Base-by-base conservation (phyloP, 2,329 filamentous ascomycete species). In the Sphaerulina vaccinii region DNA sequence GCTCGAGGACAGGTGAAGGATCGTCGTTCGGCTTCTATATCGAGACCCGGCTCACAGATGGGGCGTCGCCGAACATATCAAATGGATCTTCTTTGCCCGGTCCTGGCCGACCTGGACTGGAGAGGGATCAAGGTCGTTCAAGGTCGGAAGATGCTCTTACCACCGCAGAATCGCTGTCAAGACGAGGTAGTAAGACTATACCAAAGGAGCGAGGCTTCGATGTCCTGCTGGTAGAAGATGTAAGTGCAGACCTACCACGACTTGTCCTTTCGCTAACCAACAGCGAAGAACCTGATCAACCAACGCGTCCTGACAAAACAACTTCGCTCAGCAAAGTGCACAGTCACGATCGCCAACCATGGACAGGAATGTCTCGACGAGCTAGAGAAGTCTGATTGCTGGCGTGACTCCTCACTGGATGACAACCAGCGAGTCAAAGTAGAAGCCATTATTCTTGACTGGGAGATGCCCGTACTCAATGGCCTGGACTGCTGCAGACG, bases 21-120 rank as follows among this genome's bases (percentile, higher is more conserved):
- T 84, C 81, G 60, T 84, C 78, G 1, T 87, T 87, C 68, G 81
- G 78, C 29, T 87, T 87, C 63, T 87, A 85, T 63, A 75, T 87
- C 63, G 51, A 81, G 60, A 77, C 77, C 45, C 27, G 27, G 10
- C 27, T 29, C 27, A 13, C n/a, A 13, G 27, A 29, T 1, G 27
- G 27, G 9, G n/a, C n/a, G n/a, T 9, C 27, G n/a, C n/a, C 27
- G n/a, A 13, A 9, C 27, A 13, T 29, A 29, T 29, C 27, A 10
- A 29, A 29, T 9, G 7, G 27, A 10, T 3, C 27, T 29, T 9
- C 27, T n/a, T n/a, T n/a, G n/a, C n/a, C n/a, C 27, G n/a, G 9
- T 10, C n/a, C 27, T 29, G 27, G 27, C n/a, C 27, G 27, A 13
- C 27, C 8, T 3, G 27, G 27, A 10, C 27, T 29, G 27, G n/a